A percentile compares a stretch with the other conserved stretches of the same genome.
Conservation (phyloP, 2,329 filamentous ascomycete genomes). For the Neurospora sp. region DNA sequence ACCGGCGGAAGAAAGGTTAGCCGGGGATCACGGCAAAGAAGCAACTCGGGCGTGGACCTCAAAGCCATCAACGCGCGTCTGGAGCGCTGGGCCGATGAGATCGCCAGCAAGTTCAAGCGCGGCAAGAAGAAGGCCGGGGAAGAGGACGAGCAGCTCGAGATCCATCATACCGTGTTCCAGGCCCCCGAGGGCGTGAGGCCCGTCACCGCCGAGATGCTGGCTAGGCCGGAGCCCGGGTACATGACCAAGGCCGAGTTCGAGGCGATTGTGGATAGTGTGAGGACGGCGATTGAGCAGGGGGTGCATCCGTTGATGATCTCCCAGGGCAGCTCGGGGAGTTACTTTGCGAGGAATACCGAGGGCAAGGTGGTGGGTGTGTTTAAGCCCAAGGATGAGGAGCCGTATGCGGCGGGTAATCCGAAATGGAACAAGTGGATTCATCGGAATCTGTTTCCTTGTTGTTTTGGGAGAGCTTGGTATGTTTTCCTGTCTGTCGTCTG, state of each 20-base stretch:
- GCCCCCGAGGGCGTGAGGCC: constrained; percentile 80
- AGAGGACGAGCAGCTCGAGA: constrained; percentile 83
- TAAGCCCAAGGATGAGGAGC: constrained; percentile 98
- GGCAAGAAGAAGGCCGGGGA: constrained; percentile 61
- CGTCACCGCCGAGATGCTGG: constrained; percentile 64
- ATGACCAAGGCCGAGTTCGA: constrained; percentile 80
- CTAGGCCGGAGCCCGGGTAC: constrained; percentile 51
- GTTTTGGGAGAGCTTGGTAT: constrained; percentile 83
- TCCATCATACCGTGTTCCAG: constrained; percentile 95
- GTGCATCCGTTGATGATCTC: constrained; percentile 93
- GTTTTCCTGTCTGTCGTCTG: constrained; percentile 15
- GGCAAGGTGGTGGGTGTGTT: constrained; percentile 97
- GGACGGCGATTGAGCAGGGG: constrained; percentile 77
- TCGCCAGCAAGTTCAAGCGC: constrained; percentile 93
- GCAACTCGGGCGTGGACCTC: constrained; percentile 88
- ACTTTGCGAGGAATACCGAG: constrained; percentile 85
- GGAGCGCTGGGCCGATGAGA: constrained; percentile 96
- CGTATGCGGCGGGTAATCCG: constrained; percentile 90
- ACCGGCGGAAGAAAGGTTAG: constrained; percentile 19
- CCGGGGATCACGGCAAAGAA: constrained; percentile 40
- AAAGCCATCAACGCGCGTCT: constrained; percentile 95
- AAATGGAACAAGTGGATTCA: constrained; percentile 99
- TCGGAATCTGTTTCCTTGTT: constrained; percentile 92
- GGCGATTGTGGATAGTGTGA: constrained; percentile 80
- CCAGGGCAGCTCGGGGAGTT: constrained; percentile 94